A percentile compares a stretch with the other conserved stretches of the same genome.
Evolutionary conservation across 768 basidiomycete species (phyloP).

Genomic region (Piloderma croceum): DNA sequence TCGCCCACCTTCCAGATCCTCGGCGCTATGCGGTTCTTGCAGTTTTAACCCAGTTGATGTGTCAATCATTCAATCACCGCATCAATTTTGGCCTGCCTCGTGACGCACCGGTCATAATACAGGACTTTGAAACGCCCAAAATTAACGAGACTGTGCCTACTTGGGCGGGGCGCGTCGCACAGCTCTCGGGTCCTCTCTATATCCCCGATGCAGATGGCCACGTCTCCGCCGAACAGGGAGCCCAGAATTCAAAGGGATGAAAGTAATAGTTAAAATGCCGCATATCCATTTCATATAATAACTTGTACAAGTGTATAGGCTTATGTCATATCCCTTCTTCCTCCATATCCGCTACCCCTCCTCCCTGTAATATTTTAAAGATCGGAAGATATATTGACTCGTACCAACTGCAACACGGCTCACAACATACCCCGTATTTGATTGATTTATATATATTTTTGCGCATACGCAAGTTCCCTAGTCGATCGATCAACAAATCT

Average conservation of each 20-base stretch:
- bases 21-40: constrained; percentile 23
- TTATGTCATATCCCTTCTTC: too few relatives aligned
- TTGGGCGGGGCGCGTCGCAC: constrained; percentile 20
- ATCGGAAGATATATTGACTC: too few relatives aligned
- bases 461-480: too few relatives aligned
- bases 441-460: too few relatives aligned
- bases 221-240: constrained; percentile 5
- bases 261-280: constrained; percentile 8
- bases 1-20: constrained; percentile 15
- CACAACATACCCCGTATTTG: too few relatives aligned
- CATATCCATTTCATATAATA: constrained; percentile 9
- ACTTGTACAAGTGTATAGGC: too few relatives aligned
- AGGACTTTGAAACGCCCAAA: constrained; percentile 28
- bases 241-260: constrained; percentile 8
- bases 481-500: too few relatives aligned
- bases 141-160: constrained; percentile 22
- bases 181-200: constrained; percentile 12
- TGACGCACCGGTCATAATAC: constrained; percentile 28
- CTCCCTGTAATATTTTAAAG: too few relatives aligned
- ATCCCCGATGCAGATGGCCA: constrained; percentile 16
- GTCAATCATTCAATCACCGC: constrained; percentile 22
- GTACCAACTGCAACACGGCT: too few relatives aligned
- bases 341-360: too few relatives aligned
- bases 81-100: constrained; percentile 27
- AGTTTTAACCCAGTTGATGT: constrained; percentile 23